A percentile compares a stretch with the other conserved stretches of the same genome.
phyloP scores from a whole-genome alignment of 441 rosid species.

The Arabidopsis hybrid region DNA sequence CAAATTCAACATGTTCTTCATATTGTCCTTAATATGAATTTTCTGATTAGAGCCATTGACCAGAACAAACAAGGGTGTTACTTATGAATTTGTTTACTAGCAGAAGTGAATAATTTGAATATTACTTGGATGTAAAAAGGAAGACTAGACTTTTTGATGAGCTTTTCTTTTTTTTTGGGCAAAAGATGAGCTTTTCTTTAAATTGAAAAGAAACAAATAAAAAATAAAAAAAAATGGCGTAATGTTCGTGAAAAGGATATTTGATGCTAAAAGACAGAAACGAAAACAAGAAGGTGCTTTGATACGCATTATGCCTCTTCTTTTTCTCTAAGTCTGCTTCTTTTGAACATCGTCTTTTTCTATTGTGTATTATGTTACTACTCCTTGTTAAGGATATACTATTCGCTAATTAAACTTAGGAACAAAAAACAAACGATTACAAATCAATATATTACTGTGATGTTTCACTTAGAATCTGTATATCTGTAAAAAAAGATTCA shows the following conservation, averaged over 20 bases:
- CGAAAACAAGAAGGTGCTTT: conserved; percentile 20
- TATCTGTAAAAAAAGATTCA: neutral
- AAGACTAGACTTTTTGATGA: conserved; percentile 11
- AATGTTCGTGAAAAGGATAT: neutral
- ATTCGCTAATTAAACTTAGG: neutral
- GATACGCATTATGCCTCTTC: conserved; percentile 13
- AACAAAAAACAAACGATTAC: neutral
- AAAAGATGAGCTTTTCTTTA: conserved; percentile 3
- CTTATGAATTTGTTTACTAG: too few relatives aligned
- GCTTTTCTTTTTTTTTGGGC: conserved; percentile 4
- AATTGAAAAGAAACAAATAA: neutral
- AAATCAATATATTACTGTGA: neutral
- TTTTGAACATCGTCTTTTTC: conserved; percentile 1
- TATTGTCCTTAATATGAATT: neutral
- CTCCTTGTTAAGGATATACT: neutral
- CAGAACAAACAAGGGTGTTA: neutral
- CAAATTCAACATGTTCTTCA: neutral
- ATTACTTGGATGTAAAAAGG: neutral
- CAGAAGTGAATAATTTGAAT: neutral
- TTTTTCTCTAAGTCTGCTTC: neutral
- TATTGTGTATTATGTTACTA: neutral
- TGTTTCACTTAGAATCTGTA: neutral
- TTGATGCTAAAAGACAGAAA: neutral
- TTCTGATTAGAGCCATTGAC: neutral
- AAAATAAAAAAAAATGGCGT: conserved; percentile 20